These are phyloP conservation scores for Piromyces sp. DNA, from an alignment of 192 early-diverging fungal species.

Conservation along the genomic window DNA sequence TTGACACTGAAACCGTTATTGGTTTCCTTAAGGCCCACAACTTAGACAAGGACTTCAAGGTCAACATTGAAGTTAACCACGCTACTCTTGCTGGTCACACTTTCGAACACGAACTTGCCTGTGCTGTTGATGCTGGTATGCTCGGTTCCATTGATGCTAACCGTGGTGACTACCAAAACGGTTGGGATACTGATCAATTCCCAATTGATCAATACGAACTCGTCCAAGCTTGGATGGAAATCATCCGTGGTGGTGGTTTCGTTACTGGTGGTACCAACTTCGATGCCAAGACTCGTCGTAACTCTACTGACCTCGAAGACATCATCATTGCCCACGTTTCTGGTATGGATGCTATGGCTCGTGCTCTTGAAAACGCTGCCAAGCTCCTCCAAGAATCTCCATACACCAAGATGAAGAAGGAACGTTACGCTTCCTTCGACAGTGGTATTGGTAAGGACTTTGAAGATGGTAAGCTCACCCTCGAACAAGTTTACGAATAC, in stretches of 20 bases:
- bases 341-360: no score
- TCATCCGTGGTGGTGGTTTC: conserved; percentile 11
- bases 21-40: conserved; percentile 10
- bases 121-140: background rate
- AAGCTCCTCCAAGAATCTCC: no score
- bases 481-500: no score
- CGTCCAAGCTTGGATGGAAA: conserved; percentile 14
- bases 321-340: no score
- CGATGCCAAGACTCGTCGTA: conserved; percentile 20
- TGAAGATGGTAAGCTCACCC: no score
- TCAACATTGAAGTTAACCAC: conserved; percentile 20
- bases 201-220: conserved; percentile 16
- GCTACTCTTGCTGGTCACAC: conserved; percentile 16
- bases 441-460: no score
- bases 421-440: no score
- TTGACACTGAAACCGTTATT: conserved; percentile 16
- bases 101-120: conserved; percentile 11
- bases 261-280: conserved; percentile 17
- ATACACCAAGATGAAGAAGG: no score
- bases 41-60: conserved; percentile 14
- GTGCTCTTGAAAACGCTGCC: no score
- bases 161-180: conserved; percentile 14
- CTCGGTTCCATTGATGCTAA: conserved; percentile 15
- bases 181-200: conserved; percentile 22
- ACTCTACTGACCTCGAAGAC: conserved; percentile 14